These are phyloP conservation scores for Cryptococcus hybrid DNA, from an alignment of 1,284 basidiomycete species.

Conservation along the genomic window DNA sequence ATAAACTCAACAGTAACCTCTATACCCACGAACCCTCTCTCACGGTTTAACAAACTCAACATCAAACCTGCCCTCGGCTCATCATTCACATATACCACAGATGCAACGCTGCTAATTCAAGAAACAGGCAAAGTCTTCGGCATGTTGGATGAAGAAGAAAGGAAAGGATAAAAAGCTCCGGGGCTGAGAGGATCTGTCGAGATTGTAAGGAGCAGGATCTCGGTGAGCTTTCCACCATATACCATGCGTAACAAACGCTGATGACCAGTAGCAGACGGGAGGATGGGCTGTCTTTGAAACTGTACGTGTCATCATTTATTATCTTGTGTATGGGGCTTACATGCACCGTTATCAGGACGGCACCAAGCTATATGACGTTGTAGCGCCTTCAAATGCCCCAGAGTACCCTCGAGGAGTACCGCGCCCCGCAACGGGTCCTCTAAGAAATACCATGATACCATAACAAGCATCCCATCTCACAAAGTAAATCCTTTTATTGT, in stretches of 20 bases:
- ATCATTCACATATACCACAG: constrained; percentile 35
- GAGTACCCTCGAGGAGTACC: constrained; percentile 22
- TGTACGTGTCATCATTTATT: constrained; percentile 21
- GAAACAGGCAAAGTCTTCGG: constrained; percentile 44
- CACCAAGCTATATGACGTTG: constrained; percentile 29
- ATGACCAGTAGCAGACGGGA: constrained; percentile 26
- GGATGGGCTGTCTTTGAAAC: constrained; percentile 47
- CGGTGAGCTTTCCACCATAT: constrained; percentile 23
- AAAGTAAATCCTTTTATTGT: no score
- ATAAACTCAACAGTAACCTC: constrained; percentile 31
- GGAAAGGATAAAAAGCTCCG: constrained; percentile 28
- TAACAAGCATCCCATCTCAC: neutral
- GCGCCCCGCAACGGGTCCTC: constrained; percentile 28
- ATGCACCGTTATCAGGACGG: constrained; percentile 29
- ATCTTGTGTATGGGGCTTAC: neutral
- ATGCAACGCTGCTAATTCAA: constrained; percentile 43
- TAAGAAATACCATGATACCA: constrained; percentile 33
- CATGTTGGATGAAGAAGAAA: constrained; percentile 39
- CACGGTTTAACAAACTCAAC: constrained; percentile 39
- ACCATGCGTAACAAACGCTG: neutral
- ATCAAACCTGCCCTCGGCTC: constrained; percentile 43
- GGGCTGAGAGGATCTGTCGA: constrained; percentile 43
- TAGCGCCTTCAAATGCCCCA: constrained; percentile 31
- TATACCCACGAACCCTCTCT: constrained; percentile 35
- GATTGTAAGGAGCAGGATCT: constrained; percentile 42